A percentile compares a stretch with the other conserved stretches of the same genome.
Conservation (phyloP, 139 green algal species). For the Diplosphaera chodatii region DNA sequence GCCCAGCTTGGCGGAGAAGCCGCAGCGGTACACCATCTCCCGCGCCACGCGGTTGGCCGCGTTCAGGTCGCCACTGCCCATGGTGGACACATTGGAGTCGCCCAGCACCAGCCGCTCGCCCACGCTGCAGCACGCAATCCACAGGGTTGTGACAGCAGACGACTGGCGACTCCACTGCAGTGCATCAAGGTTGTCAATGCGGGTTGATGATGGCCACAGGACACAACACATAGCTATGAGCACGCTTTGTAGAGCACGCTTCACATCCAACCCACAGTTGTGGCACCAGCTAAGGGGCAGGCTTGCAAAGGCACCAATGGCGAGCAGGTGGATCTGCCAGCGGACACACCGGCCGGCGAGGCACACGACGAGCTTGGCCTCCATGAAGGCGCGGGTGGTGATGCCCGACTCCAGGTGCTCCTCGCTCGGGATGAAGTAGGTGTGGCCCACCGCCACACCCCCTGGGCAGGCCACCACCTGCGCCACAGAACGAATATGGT, state of each 20-base stretch:
- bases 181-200: too few relatives aligned
- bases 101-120: conserved; percentile 75
- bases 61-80: conserved; percentile 35
- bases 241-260: too few relatives aligned
- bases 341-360: conserved; percentile 37
- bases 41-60: conserved; percentile 73
- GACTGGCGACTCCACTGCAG: too few relatives aligned
- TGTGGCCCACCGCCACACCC: conserved; percentile 47
- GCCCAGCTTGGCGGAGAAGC: conserved; percentile 61
- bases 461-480: conserved; percentile 47
- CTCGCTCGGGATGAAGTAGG: conserved; percentile 83
- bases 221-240: too few relatives aligned
- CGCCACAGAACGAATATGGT: too few relatives aligned
- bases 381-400: conserved; percentile 72
- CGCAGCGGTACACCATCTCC: conserved; percentile 81
- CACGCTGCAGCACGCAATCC: conserved; percentile 26
- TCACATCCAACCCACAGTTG: too few relatives aligned
- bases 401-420: conserved; percentile 70
- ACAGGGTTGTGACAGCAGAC: not conserved
- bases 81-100: conserved; percentile 59
- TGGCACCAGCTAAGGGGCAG: too few relatives aligned
- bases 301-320: too few relatives aligned
- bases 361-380: conserved; percentile 55
- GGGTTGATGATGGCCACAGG: too few relatives aligned
- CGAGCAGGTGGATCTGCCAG: too few relatives aligned